Conservation (phyloP, 1,139 yeast species). For the Debaryomycetaceae sp. region DNA sequence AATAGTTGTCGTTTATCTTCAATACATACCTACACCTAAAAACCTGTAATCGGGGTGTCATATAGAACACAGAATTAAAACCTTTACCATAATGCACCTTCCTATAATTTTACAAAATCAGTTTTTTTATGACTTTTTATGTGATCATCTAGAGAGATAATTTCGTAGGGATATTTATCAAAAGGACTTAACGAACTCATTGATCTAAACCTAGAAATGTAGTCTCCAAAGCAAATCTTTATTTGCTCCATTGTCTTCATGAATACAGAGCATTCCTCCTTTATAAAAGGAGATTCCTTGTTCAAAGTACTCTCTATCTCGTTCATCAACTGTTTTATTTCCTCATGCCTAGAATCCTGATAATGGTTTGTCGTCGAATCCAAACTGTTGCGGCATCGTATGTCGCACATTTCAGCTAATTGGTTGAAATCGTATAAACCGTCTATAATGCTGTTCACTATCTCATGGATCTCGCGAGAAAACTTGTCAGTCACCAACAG, state of each 20-base stretch:
- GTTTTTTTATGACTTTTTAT: slow-evolving; percentile 5
- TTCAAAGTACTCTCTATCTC: slow-evolving; percentile 5
- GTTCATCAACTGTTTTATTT: not conserved
- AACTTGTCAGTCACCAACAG: slow-evolving; percentile 4
- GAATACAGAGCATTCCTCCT: slow-evolving; percentile 5
- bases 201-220: slow-evolving; percentile 5
- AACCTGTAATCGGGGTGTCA: not conserved
- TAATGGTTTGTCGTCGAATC: not conserved
- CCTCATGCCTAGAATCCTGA: not conserved
- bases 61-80: not conserved
- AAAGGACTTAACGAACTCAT: slow-evolving; percentile 1
- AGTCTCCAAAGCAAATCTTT: slow-evolving; percentile 6
- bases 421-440: slow-evolving; percentile 7
- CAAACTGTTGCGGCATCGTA: slow-evolving; percentile 1
- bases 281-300: slow-evolving; percentile 5
- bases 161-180: slow-evolving; percentile 6
- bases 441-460: slow-evolving; percentile 8
- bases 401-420: slow-evolving; percentile 2
- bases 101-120: not conserved
- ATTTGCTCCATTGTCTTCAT: slow-evolving; percentile 5
- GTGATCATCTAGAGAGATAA: slow-evolving; percentile 9
- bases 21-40: not conserved
- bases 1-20: not conserved
- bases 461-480: slow-evolving; percentile 3
- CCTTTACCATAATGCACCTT: not conserved